Conservation (phyloP, 768 basidiomycete species). For the Austroboletus festivus region DNA sequence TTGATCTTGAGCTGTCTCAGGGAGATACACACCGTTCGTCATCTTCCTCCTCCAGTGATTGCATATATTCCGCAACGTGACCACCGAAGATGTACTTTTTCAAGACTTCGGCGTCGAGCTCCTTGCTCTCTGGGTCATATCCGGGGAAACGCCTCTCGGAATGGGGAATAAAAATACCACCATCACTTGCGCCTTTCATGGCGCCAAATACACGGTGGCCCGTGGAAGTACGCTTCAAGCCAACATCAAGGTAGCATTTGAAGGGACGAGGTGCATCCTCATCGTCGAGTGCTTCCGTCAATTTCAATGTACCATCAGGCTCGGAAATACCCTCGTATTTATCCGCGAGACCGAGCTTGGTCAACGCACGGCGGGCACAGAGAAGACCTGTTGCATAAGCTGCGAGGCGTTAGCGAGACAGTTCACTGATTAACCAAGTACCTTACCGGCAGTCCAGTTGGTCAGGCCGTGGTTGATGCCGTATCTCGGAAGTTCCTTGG, state of each 20-base stretch:
- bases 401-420: constrained; percentile 26
- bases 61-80: constrained; percentile 99
- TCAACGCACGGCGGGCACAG: constrained; percentile 88
- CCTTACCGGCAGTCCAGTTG: constrained; percentile 93
- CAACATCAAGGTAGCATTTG: constrained; percentile 98
- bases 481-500: constrained; percentile 89
- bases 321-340: constrained; percentile 95
- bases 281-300: constrained; percentile 85
- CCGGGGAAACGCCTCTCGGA: constrained; percentile 98
- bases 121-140: constrained; percentile 89
- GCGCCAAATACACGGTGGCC: constrained; percentile 98
- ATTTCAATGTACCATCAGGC: constrained; percentile 78
- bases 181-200: constrained; percentile 97
- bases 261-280: constrained; percentile 98
- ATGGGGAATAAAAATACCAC: constrained; percentile 97
- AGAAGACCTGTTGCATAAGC: constrained; percentile 98
- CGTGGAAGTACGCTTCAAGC: constrained; percentile 95
- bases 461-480: constrained; percentile 98
- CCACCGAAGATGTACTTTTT: constrained; percentile 98
- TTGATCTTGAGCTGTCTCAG: not conserved
- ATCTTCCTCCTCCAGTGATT: constrained; percentile 98
- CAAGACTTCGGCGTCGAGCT: constrained; percentile 88
- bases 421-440: not conserved
- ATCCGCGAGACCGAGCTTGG: constrained; percentile 94
- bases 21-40: constrained; percentile 72